phyloP scores from a whole-genome alignment of 345 rosid genomes.

The Eutrema heterophyllum region DNA sequence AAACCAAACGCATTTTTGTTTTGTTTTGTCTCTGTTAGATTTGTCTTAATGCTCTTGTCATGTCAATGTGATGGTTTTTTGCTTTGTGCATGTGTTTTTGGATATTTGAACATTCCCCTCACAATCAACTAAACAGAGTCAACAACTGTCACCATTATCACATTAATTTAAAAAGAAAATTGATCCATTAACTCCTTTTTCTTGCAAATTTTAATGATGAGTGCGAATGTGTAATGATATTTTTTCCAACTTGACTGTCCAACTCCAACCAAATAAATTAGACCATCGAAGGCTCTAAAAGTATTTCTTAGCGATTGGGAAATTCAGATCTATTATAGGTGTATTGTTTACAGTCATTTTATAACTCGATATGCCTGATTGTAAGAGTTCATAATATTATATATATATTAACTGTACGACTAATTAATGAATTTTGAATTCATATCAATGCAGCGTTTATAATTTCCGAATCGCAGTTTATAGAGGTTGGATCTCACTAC shows the following conservation, averaged over 20 bases:
- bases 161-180: neutral
- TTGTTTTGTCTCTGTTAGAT: constrained; percentile 7
- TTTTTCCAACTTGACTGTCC: neutral
- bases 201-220: neutral
- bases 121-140: constrained; percentile 13
- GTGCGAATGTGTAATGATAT: neutral
- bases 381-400: neutral
- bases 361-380: neutral
- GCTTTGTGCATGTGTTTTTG: constrained; percentile 23
- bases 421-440: neutral
- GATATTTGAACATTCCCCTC: constrained; percentile 26
- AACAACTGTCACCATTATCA: constrained; percentile 11
- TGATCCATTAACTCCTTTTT: neutral
- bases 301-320: neutral
- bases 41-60: constrained; percentile 28
- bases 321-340: neutral
- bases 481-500: too few species aligned
- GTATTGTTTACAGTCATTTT: neutral
- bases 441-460: neutral
- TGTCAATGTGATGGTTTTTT: constrained; percentile 20
- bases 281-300: neutral
- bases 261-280: neutral
- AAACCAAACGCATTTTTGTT: constrained; percentile 15
- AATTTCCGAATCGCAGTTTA: neutral
- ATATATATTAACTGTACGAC: too few species aligned